These are phyloP conservation scores for Aspergillus fumigatiaffinis DNA, from an alignment of 2,329 filamentous ascomycete species.

Conservation along the genomic window DNA sequence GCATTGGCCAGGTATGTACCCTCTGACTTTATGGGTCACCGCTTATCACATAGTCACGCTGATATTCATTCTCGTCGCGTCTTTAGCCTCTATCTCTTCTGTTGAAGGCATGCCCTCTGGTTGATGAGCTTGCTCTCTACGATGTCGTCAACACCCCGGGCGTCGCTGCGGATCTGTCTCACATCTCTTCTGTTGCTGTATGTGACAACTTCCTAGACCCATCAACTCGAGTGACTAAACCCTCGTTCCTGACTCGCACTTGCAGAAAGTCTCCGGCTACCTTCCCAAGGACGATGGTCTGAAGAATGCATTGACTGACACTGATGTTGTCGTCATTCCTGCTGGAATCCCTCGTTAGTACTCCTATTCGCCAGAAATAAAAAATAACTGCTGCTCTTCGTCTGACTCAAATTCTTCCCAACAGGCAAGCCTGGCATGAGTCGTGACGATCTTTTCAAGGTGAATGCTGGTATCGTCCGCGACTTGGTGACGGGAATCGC, in stretches of 20 bases:
- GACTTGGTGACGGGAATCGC: constrained; percentile 85
- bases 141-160: constrained; percentile 99
- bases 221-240: constrained; percentile 3
- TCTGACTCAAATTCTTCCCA: constrained; percentile 17
- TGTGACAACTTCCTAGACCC: constrained; percentile 36
- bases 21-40: constrained; percentile 3
- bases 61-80: constrained; percentile 1
- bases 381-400: background rate
- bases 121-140: constrained; percentile 93
- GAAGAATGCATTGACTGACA: constrained; percentile 83
- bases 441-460: constrained; percentile 99
- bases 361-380: background rate
- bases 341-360: constrained; percentile 92
- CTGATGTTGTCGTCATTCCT: constrained; percentile 94
- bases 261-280: constrained; percentile 78
- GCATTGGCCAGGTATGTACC: constrained; percentile 85
- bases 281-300: constrained; percentile 81
- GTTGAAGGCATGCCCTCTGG: constrained; percentile 81
- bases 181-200: constrained; percentile 88
- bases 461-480: constrained; percentile 97
- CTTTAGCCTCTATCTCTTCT: constrained; percentile 88
- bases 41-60: background rate
- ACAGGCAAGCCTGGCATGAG: constrained; percentile 98
- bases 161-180: constrained; percentile 91
- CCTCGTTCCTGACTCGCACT: constrained; percentile 24